Evolutionary conservation across 768 basidiomycete species (phyloP).

Genomic region (Dendrothele bispora): DNA sequence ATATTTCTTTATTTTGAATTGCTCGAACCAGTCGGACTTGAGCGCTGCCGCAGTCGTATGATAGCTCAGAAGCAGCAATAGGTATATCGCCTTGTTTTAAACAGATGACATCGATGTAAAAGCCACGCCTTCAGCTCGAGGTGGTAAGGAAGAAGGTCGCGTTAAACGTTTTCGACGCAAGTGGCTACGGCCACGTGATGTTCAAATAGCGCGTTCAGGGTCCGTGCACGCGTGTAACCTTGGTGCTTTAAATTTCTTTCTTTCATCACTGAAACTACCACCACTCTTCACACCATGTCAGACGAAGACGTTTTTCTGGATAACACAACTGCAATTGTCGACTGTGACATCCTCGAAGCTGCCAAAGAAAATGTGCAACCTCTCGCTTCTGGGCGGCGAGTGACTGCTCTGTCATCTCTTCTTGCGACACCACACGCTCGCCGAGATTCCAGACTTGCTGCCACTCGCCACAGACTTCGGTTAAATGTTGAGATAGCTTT

Average conservation of each 20-base stretch:
- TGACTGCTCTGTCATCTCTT: slow-evolving; percentile 73
- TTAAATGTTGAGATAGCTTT: slow-evolving; percentile 72
- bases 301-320: slow-evolving; percentile 44
- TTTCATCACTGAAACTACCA: neutral
- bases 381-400: slow-evolving; percentile 74
- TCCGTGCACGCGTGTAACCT: neutral
- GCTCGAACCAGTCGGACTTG: too few relatives aligned
- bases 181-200: slow-evolving; percentile 6
- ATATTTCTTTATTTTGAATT: too few relatives aligned
- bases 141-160: too few relatives aligned
- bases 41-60: too few relatives aligned
- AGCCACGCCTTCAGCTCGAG: too few relatives aligned
- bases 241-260: neutral
- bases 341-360: slow-evolving; percentile 79
- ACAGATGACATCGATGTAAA: too few relatives aligned
- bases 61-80: too few relatives aligned
- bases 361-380: slow-evolving; percentile 89
- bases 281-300: slow-evolving; percentile 13
- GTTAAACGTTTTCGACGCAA: too few relatives aligned
- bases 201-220: neutral
- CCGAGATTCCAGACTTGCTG: slow-evolving; percentile 66
- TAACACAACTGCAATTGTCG: slow-evolving; percentile 53
- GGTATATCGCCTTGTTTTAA: too few relatives aligned
- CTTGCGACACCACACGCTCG: slow-evolving; percentile 77
- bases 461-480: slow-evolving; percentile 63